Base-by-base conservation (phyloP, 2,329 filamentous ascomycete genomes). In the Calonectria pseudoreteaudii region DNA sequence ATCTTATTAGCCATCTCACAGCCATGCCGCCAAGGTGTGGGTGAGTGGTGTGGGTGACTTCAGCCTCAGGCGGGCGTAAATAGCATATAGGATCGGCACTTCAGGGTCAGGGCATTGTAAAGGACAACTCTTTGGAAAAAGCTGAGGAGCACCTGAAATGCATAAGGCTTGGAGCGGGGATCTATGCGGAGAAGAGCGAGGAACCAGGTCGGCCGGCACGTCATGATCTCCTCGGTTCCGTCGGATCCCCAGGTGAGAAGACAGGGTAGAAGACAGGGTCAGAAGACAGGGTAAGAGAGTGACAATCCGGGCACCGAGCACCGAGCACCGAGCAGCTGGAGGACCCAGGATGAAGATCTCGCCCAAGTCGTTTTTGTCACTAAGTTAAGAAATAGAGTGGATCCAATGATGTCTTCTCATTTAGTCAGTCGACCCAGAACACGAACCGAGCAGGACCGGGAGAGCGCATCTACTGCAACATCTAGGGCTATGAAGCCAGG, bases 301-400 rank as follows among this genome's bases (percentile, higher is more conserved):
- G 38, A 68, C 36, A 30, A 60, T 58, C 50, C 66, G 38, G 26
- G 11, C 34, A 26, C 56, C 58, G 49, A 28, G 36, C 28, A 70
- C 49, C 49, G 56, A 64, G 67, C 70, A 28, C 49, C 49, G 47
- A 64, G 66, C 68, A 28, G 71, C 68, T 66, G 49, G 64, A 31
- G 30, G 58, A 20, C 49, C 50, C 38, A 44, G 47, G 56, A 38
- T 34, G 65, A 26, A 30, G 26, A 76, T 76, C 49, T 67, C 66
- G 70, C 64, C 44, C 62, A 53, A 50, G 30, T 36, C n/a, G 44
- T 69, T 76, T 30, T 23, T 67, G 58, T 49, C 69, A 47, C 56
- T 56, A 71, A 65, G 71, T 71, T 73, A 78, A 74, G 47, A 64
- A 77, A 56, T 65, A 52, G 4, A 23, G 73, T 73, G 69, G 73